Evolutionary conservation across 176 grass and related monocot species (phyloP), one percentile per base, ranked within the genome.

Genomic region (Coix lacrymajobi): DNA sequence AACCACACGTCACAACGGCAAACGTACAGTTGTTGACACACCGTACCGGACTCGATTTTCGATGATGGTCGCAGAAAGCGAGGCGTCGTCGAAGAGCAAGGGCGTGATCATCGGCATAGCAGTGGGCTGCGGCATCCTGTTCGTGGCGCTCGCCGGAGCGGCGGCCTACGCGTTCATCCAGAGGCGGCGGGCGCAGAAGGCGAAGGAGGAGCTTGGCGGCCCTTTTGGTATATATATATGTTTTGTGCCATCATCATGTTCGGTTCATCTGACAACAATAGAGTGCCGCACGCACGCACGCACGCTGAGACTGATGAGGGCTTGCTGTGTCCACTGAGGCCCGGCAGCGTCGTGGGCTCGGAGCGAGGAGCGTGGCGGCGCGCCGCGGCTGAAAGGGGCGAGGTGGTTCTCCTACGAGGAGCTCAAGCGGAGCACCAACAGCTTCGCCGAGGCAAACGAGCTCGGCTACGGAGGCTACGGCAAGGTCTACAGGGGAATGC

Each of bases 371-470:
- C 70, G 73, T n/a, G 87, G 87, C 4, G 91, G 89, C 13, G 87
- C 87, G 45, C 96, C 96, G 69, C 89, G 92, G 65, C 85, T 95
- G 64, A 95, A 95, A 79, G 96, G 96, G 60, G 96, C 93, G 80
- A 84, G 93, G 83, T 98, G 90, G 92, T 98, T 98, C 85, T 93
- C 96, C 0, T 90, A 88, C 73, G 91, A 93, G 76, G 93, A 95
- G 84, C 89, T 98, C 1, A 93, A 90, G 85, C 49, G 76, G 58
- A 90, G 88, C 64, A 93, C 96, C 61, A 81, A 88, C 83, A 93
- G 87, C 87, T 98, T 98, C 80, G 92, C 96, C 2, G 92, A 90
- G 52, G 81, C 85, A 8, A 95, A 98, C 83, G 91, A 90, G 83
- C 79, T 98, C 65, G 96, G 96, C 15, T 85, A 85, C 34, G 96